These are phyloP conservation scores for Pythium pyrilobum DNA, from an alignment of 352 stramenopile species.

Conservation along the genomic window DNA sequence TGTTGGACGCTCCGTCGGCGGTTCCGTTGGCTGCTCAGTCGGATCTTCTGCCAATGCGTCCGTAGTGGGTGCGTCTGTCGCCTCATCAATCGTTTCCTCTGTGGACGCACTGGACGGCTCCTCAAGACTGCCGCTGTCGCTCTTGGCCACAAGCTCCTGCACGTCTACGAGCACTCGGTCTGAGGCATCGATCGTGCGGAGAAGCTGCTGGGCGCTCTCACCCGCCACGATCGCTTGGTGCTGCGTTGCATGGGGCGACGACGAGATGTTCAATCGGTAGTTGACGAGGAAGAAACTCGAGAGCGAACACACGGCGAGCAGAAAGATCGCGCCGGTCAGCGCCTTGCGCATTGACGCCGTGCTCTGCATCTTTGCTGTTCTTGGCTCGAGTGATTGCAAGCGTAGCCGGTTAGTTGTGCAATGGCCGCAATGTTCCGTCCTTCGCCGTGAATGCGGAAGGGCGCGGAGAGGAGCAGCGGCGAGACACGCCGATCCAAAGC, in stretches of 20 bases:
- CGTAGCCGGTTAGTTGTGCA: constrained; percentile 5
- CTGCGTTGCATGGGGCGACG: constrained; percentile 7
- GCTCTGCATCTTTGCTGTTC: constrained; percentile 4
- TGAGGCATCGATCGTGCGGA: background rate
- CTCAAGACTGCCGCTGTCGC: background rate
- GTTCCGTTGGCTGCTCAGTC: background rate
- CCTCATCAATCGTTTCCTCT: background rate
- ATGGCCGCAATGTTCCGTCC: no score
- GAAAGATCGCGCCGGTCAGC: constrained; percentile 7
- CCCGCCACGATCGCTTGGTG: constrained; percentile 1
- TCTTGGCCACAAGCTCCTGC: background rate
- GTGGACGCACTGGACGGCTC: background rate
- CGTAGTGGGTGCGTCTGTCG: no score
- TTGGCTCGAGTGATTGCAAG: no score
- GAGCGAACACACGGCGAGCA: constrained; percentile 17
- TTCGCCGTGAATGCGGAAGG: no score
- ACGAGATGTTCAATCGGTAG: constrained; percentile 5
- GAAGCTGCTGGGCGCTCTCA: constrained; percentile 6
- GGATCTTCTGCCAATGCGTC: background rate
- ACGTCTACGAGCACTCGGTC: constrained; percentile 2
- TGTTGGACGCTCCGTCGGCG: background rate
- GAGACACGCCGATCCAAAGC: no score
- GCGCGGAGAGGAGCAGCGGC: no score
- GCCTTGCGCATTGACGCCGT: constrained; percentile 8
- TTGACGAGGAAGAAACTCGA: constrained; percentile 22